Percentiles rank a stretch among this genome's conserved stretches.
Conservation (phyloP, 768 basidiomycete genomes). For the Dioszegia crocea region DNA sequence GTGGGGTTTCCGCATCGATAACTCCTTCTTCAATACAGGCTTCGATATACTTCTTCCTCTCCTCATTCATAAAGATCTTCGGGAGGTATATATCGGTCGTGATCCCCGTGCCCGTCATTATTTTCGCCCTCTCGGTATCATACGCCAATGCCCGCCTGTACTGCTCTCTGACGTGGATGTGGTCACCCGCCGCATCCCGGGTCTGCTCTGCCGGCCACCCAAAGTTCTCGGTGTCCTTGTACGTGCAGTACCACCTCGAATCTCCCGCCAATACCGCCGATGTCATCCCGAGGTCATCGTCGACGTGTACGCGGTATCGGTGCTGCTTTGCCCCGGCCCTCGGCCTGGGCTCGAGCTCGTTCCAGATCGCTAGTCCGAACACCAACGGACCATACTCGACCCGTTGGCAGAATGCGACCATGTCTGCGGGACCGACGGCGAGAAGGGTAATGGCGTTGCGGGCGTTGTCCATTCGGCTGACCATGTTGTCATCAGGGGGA, state of each 20-base stretch:
- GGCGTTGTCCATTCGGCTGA: too few relatives aligned
- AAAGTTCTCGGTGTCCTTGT: not conserved
- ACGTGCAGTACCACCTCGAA: not conserved
- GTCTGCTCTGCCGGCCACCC: not conserved
- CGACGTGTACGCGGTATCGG: not conserved
- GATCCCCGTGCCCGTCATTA: not conserved
- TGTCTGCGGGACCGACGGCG: too few relatives aligned
- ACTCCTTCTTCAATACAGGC: not conserved
- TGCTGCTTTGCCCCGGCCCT: not conserved
- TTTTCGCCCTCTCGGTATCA: not conserved
- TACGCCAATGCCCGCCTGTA: not conserved
- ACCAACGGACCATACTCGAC: too few relatives aligned
- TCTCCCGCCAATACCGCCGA: not conserved
- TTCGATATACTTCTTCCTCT: not conserved
- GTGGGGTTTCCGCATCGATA: not conserved
- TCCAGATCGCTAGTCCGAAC: too few relatives aligned
- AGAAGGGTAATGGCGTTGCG: too few relatives aligned
- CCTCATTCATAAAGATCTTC: not conserved
- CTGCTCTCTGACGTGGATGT: not conserved
- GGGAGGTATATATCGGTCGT: not conserved
- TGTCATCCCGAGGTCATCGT: not conserved
- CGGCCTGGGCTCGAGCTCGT: too few relatives aligned
- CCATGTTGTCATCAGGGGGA: too few relatives aligned
- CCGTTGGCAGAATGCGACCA: too few relatives aligned
- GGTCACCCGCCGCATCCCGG: not conserved